Base-by-base conservation (phyloP, 805 yeast genomes). In the Cyberlindnera amylophila region DNA sequence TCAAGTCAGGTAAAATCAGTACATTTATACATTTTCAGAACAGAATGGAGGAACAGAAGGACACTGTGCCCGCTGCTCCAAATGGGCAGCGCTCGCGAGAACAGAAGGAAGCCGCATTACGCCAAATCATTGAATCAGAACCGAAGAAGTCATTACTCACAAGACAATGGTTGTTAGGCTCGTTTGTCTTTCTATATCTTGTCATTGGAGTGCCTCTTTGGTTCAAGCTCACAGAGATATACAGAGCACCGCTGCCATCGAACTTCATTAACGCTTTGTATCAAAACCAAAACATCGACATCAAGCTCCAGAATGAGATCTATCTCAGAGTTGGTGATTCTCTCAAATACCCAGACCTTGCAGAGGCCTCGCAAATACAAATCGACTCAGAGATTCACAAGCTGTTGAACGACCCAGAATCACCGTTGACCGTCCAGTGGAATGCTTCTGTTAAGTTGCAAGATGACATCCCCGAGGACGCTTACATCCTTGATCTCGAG, bases 291-390 rank as follows among this genome's bases (percentile, higher is more conserved):
- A 60, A 70, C 34, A 50, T 61, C 17, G 81, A 76, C 51, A 46
- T 77, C 2, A 59, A 60, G 18, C 40, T 77, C 32, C 62, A 53
- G 3, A 64, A 76, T 6, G 78, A 77, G 0, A 64, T 75, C 4
- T 68, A 63, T 36, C 50, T 70, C 17, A 59, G 62, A n/a, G 52
- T 61, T 3, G 56, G 57, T 1, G 69, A 70, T 10, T 75, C 74
- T 1, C 70, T 79, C 49, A 60, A 64, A 14, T 80, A 81, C 51
- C 90, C 91, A 0, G 96, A 88, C 58, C 55, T 88, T 15, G 74
- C 72, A 2, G 69, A 69, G 33, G 88, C 84, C 1, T 56, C 74
- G 2, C 73, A 74, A 45, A 53, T 68, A 11, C 76, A 77, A 50
- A 53, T 76, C 2, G 66, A 72, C 45, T 62, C 65, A 13, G 62